Percentiles rank a stretch among this genome's conserved stretches.
Evolutionary conservation across 129 eudicot species (phyloP).

Genomic region (sunflower (Helianthus annuus)): DNA sequence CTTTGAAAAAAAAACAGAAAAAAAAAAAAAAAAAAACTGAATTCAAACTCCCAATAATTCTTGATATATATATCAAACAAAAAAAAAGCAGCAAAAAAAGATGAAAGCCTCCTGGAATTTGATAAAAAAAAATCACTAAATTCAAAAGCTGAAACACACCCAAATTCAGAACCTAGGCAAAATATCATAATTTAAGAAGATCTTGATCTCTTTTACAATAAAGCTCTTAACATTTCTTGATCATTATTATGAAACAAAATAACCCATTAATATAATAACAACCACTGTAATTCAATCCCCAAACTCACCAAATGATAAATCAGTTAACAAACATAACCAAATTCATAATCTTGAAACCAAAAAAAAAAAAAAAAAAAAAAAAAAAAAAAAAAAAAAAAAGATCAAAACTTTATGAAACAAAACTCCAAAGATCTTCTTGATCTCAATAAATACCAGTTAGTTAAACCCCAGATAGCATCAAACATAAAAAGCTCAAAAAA

Average conservation of each 20-base stretch:
- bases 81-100: too few relatives aligned
- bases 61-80: neutral
- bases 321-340: neutral
- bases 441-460: neutral
- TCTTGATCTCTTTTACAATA: neutral
- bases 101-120: too few relatives aligned
- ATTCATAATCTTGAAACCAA: neutral
- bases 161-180: neutral
- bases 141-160: neutral
- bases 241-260: neutral
- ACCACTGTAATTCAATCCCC: neutral
- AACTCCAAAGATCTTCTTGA: neutral
- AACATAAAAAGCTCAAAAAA: neutral
- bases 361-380: constrained; percentile 9
- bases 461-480: neutral
- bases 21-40: neutral
- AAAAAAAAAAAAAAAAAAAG: constrained; percentile 15
- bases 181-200: neutral
- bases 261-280: neutral
- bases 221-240: neutral
- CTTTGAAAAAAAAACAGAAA: too few relatives aligned
- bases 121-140: too few relatives aligned
- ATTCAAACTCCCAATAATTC: neutral
- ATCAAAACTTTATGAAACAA: neutral
- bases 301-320: neutral